Base-by-base conservation (phyloP, 1,284 basidiomycete species). In the Tylopilus sp. region DNA sequence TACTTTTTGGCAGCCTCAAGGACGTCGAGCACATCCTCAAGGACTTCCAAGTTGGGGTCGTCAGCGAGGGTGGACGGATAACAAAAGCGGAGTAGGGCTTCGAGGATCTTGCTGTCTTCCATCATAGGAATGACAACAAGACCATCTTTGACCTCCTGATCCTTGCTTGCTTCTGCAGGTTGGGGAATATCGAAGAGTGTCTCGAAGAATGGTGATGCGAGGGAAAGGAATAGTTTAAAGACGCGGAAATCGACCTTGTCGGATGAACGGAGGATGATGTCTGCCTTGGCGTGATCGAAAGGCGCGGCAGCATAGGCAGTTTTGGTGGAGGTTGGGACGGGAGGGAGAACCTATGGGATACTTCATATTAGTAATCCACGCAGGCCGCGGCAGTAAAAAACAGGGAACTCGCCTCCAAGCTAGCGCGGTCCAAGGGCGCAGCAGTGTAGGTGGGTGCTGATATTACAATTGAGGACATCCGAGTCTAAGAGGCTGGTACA, bases 171-270 rank as follows among this genome's bases (percentile, higher is more conserved):
- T 71, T 58, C 36, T 44, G 58, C 16, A 3, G 80, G 76, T 67
- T 85, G 81, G 15, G 83, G 82, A 24, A 85, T 75, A 19, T 79
- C 74, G 58, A 85, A 82, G 67, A 85, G 79, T 36, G 80, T 72
- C 41, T 79, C 74, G 63, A 87, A 84, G 62, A 85, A 79, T 0
- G 83, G 80, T 84, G 66, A 57, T 51, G 57, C 57, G 36, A 64
- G 59, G 13, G 66, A 67, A 51, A 67, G 67, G 51, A 69, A 77
- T 39, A 81, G 70, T 61, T 81, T 83, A 78, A 84, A 84, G 18
- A 82, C 78, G n/a, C 70, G 64, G 10, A 70, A 72, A 36, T 72
- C 53, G 32, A 67, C n/a, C 53, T 79, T 77, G 71, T 86, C 85
- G 9, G 83, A 83, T 7, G 85, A 85, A 47, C 82, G 81, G 29